phyloP scores from a whole-genome alignment of 2,329 filamentous ascomycete genomes.

The Conoideocrella luteorostrata region DNA sequence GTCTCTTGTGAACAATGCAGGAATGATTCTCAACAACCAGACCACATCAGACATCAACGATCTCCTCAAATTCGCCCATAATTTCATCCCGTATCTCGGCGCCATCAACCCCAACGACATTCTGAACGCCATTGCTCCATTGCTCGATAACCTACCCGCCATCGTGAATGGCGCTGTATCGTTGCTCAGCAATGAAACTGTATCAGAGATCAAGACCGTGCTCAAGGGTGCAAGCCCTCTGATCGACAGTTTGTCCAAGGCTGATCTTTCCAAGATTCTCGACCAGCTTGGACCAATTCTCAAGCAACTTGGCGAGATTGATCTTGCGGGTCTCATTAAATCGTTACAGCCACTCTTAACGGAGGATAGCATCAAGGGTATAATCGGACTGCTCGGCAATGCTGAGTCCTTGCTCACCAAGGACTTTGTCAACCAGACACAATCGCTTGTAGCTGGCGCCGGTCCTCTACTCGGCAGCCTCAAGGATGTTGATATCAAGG shows the following conservation, averaged over 20 bases:
- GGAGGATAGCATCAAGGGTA: slow-evolving; percentile 15
- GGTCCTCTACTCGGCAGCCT: slow-evolving; percentile 27
- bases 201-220: slow-evolving; percentile 5
- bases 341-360: slow-evolving; percentile 13
- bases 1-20: slow-evolving; percentile 19
- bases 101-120: neutral
- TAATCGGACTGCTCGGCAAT: slow-evolving; percentile 8
- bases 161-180: slow-evolving; percentile 4
- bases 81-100: neutral
- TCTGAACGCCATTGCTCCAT: neutral
- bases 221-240: slow-evolving; percentile 7
- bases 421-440: slow-evolving; percentile 15
- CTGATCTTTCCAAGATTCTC: slow-evolving; percentile 5
- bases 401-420: slow-evolving; percentile 9
- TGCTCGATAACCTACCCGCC: neutral
- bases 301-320: slow-evolving; percentile 6
- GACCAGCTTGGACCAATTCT: slow-evolving; percentile 8
- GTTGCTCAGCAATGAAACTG: slow-evolving; percentile 5
- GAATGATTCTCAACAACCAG: slow-evolving; percentile 5
- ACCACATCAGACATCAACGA: neutral
- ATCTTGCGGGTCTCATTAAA: slow-evolving; percentile 6
- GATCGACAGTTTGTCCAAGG: slow-evolving; percentile 9
- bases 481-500: slow-evolving; percentile 22
- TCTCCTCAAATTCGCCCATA: slow-evolving; percentile 2
- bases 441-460: slow-evolving; percentile 14